Evolutionary conservation across 2,329 filamentous ascomycete species (phyloP), one percentile per base, ranked within the genome.

Genomic region (Trichoderma asperellum): DNA sequence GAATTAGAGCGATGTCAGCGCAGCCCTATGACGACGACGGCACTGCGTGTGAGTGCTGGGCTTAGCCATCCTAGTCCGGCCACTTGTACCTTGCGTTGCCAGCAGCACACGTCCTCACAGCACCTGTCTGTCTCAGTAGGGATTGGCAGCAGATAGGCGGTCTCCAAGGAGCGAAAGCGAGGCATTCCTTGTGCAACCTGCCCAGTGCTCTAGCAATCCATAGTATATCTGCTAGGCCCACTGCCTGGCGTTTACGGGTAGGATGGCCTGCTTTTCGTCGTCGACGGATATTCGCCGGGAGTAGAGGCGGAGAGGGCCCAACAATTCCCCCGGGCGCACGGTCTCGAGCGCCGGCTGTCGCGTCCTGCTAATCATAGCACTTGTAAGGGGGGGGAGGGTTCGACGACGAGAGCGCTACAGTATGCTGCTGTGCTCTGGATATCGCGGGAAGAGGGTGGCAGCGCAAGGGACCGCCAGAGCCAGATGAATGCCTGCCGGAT

Each of bases 21-120:
- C 75, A 77, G 75, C 75, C 75, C 75, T 77, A 77, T 73, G 74
- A 74, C 72, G 73, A 67, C 63, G 63, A 59, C 63, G 55, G 40
- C 63, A 27, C 27, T 69, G 66, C 70, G 68, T 70, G 72, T 24
- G 27, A 56, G 63, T 21, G 18, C 24, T 47, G 63, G n/a, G 53
- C 63, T 59, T 37, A 35, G 63, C 55, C 12, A 59, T 58, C 37
- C 40, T 67, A 37, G 63, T 27, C 53, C 55, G 43, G 55, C 55
- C 53, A 65, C 63, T 67, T 58, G 55, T 64, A 64, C 61, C 61
- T 64, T 56, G 43, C 61, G 43, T 32, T 32, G 47, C 61, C 53
- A 56, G 61, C 61, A 56, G 49, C 11, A 49, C 56, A 43, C 24
- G 24, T 43, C 40, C 59, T 21, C 11, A 16, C 40, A 43, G 40